Base-by-base conservation (phyloP, 1,139 yeast species). In the Casaregolazyma suthepensis region DNA sequence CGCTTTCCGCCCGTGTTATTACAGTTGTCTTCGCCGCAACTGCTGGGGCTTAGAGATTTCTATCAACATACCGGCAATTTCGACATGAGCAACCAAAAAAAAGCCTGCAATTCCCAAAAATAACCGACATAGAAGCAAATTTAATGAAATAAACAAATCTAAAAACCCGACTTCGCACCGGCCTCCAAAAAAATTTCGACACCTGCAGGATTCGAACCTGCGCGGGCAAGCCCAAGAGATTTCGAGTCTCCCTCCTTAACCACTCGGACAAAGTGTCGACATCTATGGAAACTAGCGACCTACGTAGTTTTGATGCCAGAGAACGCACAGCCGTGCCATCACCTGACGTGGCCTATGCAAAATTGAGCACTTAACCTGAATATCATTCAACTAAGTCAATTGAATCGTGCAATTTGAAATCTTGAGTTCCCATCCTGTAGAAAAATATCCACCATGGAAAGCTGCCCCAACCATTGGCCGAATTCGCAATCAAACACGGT, bases 211-310 rank as follows among this genome's bases (percentile, higher is more conserved):
- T 80, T 81, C 81, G 85, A 81, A 81, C 86, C 85, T 81, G 85
- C 85, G 86, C 85, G 84, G 85, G 85, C 77, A 76, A 75, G 76
- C 82, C 84, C 86, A 48, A 46, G 66, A 60, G 57, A 38, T 74
- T 82, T 82, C 87, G 86, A 83, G 85, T 83, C 87, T 82, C 77
- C 79, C 85, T 81, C 85, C 84, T 81, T 81, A 81, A 81, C 85
- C 85, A 77, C 85, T 81, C 85, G 84, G 85, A 81, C 85, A 81
- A 79, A 76, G 53, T 58, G 60, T 57, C 61, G 50, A 38, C 29
- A 47, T 18, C 17, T 47, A 19, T 13, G 26, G 5, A 9, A 29
- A 12, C 3, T 12, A 13, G 40, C 15, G n/a, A 13, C 22, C 7
- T 4, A 15, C 2, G 35, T 5, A 43, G 18, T 10, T 23, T 35